Conservation (phyloP, 148 eudicot species). For the Arbutus unedo region DNA sequence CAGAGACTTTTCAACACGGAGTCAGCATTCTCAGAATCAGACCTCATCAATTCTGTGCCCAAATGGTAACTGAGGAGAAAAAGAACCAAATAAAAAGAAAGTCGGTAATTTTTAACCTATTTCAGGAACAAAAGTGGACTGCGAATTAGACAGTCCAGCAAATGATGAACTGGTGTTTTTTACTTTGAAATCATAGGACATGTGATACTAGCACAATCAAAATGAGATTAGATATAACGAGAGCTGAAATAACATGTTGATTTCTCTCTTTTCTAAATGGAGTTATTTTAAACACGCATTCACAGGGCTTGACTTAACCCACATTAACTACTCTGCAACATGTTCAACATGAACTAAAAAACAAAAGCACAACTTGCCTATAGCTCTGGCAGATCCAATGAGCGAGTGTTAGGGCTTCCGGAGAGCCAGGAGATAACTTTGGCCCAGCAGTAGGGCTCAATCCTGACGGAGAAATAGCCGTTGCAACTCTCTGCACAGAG, state of each 20-base stretch:
- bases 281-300: neutral
- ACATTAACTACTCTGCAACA: neutral
- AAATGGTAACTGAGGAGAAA: conserved; percentile 57
- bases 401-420: conserved; percentile 84
- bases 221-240: neutral
- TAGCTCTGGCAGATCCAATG: conserved; percentile 96
- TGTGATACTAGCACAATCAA: neutral
- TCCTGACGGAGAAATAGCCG: conserved; percentile 91
- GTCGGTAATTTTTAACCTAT: neutral
- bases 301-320: conserved; percentile 8
- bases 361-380: conserved; percentile 39
- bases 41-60: conserved; percentile 58
- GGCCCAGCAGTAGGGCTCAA: conserved; percentile 60
- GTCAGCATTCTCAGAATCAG: conserved; percentile 54
- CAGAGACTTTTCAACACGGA: conserved; percentile 75
- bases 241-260: neutral
- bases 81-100: neutral
- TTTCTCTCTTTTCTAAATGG: neutral
- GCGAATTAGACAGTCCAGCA: neutral
- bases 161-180: neutral
- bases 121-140: neutral
- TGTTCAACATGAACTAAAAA: neutral
- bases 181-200: neutral
- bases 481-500: conserved; percentile 94
- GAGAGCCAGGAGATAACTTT: conserved; percentile 72